phyloP scores from a whole-genome alignment of 2,329 filamentous ascomycete genomes.

The Elsinoe australis region DNA sequence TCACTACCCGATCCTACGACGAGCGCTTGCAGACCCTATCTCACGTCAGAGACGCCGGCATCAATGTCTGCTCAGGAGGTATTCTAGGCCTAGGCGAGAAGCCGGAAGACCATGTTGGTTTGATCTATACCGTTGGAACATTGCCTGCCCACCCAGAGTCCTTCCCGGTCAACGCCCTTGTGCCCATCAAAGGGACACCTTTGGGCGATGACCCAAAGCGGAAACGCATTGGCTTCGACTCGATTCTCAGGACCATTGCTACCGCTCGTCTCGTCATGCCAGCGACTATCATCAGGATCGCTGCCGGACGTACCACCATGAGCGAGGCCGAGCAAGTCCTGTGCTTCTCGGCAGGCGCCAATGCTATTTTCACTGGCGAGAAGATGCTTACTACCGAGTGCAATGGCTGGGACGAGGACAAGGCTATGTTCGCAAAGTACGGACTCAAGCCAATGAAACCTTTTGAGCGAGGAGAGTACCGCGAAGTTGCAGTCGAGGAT shows the following conservation, averaged over 20 bases:
- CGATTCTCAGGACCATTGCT: conserved; percentile 73
- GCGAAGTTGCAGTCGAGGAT: conserved; percentile 21
- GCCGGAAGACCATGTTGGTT: conserved; percentile 68
- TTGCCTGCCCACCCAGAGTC: conserved; percentile 78
- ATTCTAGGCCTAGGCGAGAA: conserved; percentile 80
- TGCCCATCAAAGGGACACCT: conserved; percentile 84
- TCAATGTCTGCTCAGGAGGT: conserved; percentile 84
- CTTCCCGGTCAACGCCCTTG: conserved; percentile 84
- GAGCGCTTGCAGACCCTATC: conserved; percentile 73
- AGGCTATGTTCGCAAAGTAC: conserved; percentile 74
- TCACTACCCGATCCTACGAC: conserved; percentile 79
- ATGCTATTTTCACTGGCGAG: conserved; percentile 91
- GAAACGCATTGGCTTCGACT: conserved; percentile 66
- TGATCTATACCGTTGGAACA: conserved; percentile 74
- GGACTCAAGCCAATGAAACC: conserved; percentile 67
- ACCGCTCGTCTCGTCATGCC: conserved; percentile 79
- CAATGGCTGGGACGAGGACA: conserved; percentile 85
- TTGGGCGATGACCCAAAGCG: conserved; percentile 53
- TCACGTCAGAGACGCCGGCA: conserved; percentile 75
- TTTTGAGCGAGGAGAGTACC: conserved; percentile 30
- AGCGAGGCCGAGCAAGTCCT: conserved; percentile 80
- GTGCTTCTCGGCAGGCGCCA: conserved; percentile 85
- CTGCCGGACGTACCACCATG: conserved; percentile 76
- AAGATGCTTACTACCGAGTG: conserved; percentile 93
- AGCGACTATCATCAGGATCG: conserved; percentile 75